Evolutionary conservation across 805 yeast species (phyloP).

Genomic region (Ogataea methanolica): DNA sequence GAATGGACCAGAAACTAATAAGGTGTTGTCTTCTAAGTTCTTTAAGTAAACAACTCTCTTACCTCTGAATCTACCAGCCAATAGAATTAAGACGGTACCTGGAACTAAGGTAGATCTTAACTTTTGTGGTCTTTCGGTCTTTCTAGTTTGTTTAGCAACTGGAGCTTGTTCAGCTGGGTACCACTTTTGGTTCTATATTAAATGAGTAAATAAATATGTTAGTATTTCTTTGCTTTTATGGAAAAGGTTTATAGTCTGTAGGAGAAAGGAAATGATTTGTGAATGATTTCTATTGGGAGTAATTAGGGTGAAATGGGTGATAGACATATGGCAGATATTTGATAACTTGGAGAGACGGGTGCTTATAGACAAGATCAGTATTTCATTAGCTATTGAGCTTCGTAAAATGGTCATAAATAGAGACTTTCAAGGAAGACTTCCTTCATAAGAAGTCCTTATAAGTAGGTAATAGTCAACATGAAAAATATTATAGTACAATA

Average conservation of each 20-base stretch:
- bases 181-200: constrained; percentile 70
- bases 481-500: too few species aligned
- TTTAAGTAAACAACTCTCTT: constrained; percentile 98
- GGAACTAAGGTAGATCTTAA: constrained; percentile 94
- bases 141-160: constrained; percentile 83
- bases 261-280: background rate
- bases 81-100: constrained; percentile 94
- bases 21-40: constrained; percentile 95
- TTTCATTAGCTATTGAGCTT: too few species aligned
- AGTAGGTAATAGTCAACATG: too few species aligned
- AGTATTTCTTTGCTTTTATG: constrained; percentile 3
- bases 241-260: background rate
- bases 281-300: background rate
- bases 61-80: constrained; percentile 99
- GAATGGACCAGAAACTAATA: constrained; percentile 98
- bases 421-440: too few species aligned
- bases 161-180: constrained; percentile 89
- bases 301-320: too few species aligned
- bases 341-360: too few species aligned
- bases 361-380: too few species aligned
- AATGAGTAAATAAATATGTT: constrained; percentile 3
- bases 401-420: too few species aligned
- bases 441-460: too few species aligned
- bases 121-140: constrained; percentile 88
- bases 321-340: too few species aligned